phyloP scores from a whole-genome alignment of 495 filamentous ascomycete genomes.

The Penicillium maclennaniae region DNA sequence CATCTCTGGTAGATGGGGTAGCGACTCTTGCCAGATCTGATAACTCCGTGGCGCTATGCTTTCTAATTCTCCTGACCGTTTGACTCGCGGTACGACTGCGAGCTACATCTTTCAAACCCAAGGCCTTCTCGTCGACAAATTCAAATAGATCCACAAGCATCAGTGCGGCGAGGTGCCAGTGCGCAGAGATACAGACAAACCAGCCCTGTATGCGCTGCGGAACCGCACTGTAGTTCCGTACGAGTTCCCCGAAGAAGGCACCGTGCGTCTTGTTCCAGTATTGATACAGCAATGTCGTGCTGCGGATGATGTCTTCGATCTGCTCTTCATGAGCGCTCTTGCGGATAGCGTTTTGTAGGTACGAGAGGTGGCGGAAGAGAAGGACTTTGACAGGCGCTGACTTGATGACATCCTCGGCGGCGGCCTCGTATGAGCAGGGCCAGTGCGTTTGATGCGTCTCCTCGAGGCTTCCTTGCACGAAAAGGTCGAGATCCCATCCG shows the following conservation, averaged over 20 bases:
- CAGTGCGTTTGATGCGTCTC: constrained; percentile 16
- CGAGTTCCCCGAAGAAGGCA: constrained; percentile 36
- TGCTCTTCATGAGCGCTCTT: constrained; percentile 9
- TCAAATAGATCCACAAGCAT: constrained; percentile 37
- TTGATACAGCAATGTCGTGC: constrained; percentile 25
- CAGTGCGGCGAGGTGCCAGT: constrained; percentile 39
- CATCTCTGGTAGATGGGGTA: neutral
- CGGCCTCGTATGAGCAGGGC: constrained; percentile 36
- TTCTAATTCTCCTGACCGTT: constrained; percentile 1
- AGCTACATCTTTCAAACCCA: constrained; percentile 14
- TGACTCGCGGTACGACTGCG: neutral
- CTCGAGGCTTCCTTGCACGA: constrained; percentile 20
- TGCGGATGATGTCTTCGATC: constrained; percentile 31
- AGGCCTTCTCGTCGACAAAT: constrained; percentile 22
- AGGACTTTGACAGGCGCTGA: constrained; percentile 42
- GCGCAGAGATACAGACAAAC: constrained; percentile 35
- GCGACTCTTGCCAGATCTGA: constrained; percentile 5
- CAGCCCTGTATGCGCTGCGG: constrained; percentile 35
- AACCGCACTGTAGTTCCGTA: constrained; percentile 28
- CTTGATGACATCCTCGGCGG: constrained; percentile 29
- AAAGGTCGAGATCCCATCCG: constrained; percentile 15
- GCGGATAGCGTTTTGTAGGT: constrained; percentile 32
- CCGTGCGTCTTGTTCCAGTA: constrained; percentile 38
- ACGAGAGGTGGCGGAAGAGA: constrained; percentile 37
- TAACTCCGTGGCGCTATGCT: constrained; percentile 4